Conservation (phyloP, 352 stramenopile genomes). For the Elongisporangium anandrum region DNA sequence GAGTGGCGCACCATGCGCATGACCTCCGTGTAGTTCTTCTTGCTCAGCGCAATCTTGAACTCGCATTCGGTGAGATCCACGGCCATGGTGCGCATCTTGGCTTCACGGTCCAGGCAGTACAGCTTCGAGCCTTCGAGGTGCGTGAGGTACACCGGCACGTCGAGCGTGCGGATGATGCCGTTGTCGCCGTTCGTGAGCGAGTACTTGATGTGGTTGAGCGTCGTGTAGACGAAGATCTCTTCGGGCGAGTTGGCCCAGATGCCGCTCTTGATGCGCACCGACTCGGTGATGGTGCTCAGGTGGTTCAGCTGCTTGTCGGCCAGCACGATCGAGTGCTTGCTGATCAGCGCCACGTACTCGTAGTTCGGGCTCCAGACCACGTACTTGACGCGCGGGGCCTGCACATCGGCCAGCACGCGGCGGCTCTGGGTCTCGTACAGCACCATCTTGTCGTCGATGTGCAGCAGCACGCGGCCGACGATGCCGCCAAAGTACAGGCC, state of each 20-base stretch:
- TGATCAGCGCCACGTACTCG: slow-evolving; percentile 96
- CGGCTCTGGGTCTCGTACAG: slow-evolving; percentile 98
- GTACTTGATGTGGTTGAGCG: slow-evolving; percentile 95
- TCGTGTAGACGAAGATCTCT: slow-evolving; percentile 98
- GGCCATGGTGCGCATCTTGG: slow-evolving; percentile 94
- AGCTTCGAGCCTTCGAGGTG: slow-evolving; percentile 94
- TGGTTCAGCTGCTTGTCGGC: slow-evolving; percentile 98
- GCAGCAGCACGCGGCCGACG: slow-evolving; percentile 96
- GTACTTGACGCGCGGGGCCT: slow-evolving; percentile 96
- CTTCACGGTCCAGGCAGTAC: slow-evolving; percentile 96
- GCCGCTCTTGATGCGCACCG: slow-evolving; percentile 94
- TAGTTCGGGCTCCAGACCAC: slow-evolving; percentile 97
- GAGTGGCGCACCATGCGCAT: slow-evolving; percentile 99
- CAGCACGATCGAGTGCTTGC: slow-evolving; percentile 97
- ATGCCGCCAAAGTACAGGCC: slow-evolving; percentile 96
- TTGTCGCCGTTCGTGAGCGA: slow-evolving; percentile 91
- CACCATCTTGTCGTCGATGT: slow-evolving; percentile 96
- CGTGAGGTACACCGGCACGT: slow-evolving; percentile 97
- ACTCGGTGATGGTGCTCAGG: slow-evolving; percentile 96
- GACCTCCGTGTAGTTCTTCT: slow-evolving; percentile 97
- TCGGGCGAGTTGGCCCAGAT: slow-evolving; percentile 89
- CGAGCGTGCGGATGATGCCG: slow-evolving; percentile 98
- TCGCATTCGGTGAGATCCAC: slow-evolving; percentile 98
- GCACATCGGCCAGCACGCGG: slow-evolving; percentile 94
- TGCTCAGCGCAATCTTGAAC: slow-evolving; percentile 96